Evolutionary conservation across 495 filamentous ascomycete species (phyloP), one percentile per base, ranked within the genome.

Genomic region (Neurospora sp.): DNA sequence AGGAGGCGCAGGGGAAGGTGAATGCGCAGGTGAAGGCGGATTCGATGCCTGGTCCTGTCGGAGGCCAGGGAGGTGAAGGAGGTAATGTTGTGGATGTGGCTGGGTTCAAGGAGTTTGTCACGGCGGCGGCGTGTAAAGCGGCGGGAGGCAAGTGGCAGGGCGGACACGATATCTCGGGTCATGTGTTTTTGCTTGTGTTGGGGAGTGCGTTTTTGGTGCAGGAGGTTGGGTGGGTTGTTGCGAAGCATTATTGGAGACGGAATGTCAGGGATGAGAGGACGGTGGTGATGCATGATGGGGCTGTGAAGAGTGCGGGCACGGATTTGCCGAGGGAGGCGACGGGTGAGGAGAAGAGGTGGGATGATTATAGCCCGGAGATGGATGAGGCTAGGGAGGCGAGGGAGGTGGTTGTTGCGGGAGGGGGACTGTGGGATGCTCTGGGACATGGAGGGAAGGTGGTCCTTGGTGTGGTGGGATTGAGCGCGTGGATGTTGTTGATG

Each of bases 401-500:
- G 16, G 75, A 76, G 9, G 77, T 78, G 39, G 71, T 68, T 6
- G 11, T 4, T 48, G n/a, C 18, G 44, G 69, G 72, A 73, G 73
- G 71, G 76, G 40, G 71, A 12, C 20, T 42, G 16, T 71, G 73
- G 35, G 80, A 80, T 37, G 73, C 75, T 73, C 77, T 83, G 71
- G 83, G 84, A 7, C 71, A 83, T 8, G 85, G 83, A 1, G 82
- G 84, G 38, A 87, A 77, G 75, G 79, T 84, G 18, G 85, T 83
- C 10, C 74, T 88, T 78, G 87, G 77, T 59, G 78, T 89, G 75
- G 78, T 90, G 76, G 89, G 82, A 6, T 75, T 97, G 77, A 91
- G 89, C 73, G 90, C 88, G 87, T 98, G 94, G 92, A 98, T 98
- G 95, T 80, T 98, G 81, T 85, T 98, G 69, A 99, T 99, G 96